Conservation (phyloP, 139 green algal genomes). For the Pleodorina starrii region DNA sequence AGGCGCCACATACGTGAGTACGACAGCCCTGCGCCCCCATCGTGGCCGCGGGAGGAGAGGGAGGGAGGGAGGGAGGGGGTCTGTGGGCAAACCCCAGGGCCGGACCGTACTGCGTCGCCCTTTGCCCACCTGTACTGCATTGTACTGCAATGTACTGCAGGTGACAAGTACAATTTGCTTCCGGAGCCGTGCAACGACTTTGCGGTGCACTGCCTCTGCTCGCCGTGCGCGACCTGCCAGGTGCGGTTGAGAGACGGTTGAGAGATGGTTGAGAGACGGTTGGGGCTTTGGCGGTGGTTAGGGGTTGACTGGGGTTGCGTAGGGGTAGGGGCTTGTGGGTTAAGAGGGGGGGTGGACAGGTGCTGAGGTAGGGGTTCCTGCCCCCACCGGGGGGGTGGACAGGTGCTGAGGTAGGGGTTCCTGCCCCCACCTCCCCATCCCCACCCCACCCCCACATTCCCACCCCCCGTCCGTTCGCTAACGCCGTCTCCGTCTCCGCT, state of each 20-base stretch:
- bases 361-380: background rate
- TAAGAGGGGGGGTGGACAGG: background rate
- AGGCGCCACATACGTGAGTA: constrained; percentile 13
- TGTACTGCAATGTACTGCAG: background rate
- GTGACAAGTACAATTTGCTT: constrained; percentile 20
- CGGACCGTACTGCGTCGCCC: background rate
- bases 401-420: background rate
- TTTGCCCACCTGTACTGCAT: background rate
- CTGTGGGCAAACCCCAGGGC: background rate
- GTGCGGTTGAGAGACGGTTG: too few species aligned
- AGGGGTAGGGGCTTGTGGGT: background rate
- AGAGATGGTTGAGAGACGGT: too few species aligned
- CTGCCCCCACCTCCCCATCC: background rate
- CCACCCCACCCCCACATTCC: background rate
- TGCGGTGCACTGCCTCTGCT: background rate
- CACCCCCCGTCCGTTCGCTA: background rate
- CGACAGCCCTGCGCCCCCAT: background rate
- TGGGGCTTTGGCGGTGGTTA: too few species aligned
- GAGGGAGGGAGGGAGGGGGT: background rate
- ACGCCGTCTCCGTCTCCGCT: background rate
- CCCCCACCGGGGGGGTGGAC: too few species aligned
- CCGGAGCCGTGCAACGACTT: constrained; percentile 36
- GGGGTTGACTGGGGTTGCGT: background rate
- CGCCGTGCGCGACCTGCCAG: constrained; percentile 24
- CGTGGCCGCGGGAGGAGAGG: background rate